These are phyloP conservation scores for Fusarium sp. DNA, from an alignment of 2,329 filamentous ascomycete species.

Conservation along the genomic window DNA sequence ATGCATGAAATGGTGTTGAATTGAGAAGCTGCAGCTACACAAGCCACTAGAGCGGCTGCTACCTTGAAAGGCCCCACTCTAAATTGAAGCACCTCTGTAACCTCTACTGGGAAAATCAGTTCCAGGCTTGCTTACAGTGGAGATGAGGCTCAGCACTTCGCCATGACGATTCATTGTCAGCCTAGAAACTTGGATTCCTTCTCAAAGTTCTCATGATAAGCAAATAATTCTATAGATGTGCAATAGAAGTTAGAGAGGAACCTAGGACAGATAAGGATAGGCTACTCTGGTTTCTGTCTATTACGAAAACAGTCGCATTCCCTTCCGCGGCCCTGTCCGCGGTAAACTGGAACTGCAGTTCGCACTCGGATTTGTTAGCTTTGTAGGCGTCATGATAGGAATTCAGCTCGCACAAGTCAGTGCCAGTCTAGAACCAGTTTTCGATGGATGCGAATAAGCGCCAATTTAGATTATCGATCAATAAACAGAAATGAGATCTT, in stretches of 20 bases:
- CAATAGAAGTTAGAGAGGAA: neutral
- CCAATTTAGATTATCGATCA: constrained; percentile 13
- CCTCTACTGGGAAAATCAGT: neutral
- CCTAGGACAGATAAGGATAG: neutral
- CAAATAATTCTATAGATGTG: too few species aligned
- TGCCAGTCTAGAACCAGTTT: constrained; percentile 1
- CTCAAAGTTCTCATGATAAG: neutral
- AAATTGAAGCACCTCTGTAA: neutral
- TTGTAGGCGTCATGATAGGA: constrained; percentile 29
- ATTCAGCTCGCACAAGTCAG: constrained; percentile 17
- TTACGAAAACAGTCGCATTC: neutral
- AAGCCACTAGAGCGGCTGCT: constrained; percentile 16
- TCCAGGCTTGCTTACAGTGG: neutral
- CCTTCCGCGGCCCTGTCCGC: neutral
- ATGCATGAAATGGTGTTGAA: constrained; percentile 3
- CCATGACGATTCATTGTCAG: constrained; percentile 1
- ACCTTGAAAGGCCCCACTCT: constrained; percentile 21
- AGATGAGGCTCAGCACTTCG: constrained; percentile 8
- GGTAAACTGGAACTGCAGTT: neutral
- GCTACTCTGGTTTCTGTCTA: neutral
- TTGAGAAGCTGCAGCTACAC: constrained; percentile 17
- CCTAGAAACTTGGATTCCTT: neutral
- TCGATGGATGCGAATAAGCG: constrained; percentile 8
- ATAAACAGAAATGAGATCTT: constrained; percentile 14
- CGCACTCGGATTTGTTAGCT: constrained; percentile 22